A percentile compares a stretch with the other conserved stretches of the same genome.
These are phyloP conservation scores for Colletotrichum viniferum DNA, from an alignment of 2,329 filamentous ascomycete genomes.

Conservation along the genomic window DNA sequence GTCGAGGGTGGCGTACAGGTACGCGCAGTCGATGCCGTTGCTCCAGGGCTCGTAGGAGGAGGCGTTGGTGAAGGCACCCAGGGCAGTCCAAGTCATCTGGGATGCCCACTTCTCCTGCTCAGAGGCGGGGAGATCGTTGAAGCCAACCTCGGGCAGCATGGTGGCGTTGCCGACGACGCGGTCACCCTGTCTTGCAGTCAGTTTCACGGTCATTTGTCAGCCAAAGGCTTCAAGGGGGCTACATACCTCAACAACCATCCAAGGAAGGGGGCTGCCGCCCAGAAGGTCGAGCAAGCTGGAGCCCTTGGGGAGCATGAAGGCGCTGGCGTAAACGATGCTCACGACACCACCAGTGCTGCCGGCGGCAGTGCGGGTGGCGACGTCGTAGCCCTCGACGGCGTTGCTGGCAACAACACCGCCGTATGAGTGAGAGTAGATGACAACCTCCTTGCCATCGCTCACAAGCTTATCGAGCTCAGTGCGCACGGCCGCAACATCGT, in stretches of 20 bases:
- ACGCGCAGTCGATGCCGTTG: constrained; percentile 29
- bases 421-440: constrained; percentile 48
- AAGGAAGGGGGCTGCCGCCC: constrained; percentile 26
- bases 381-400: constrained; percentile 39
- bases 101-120: constrained; percentile 14
- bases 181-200: background rate
- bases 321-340: constrained; percentile 37
- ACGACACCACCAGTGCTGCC: constrained; percentile 42
- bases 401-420: constrained; percentile 43
- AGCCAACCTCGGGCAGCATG: constrained; percentile 17
- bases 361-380: constrained; percentile 32
- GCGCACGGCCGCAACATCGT: constrained; percentile 38
- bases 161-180: constrained; percentile 11
- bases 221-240: rapidly evolving
- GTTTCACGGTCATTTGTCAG: too few species aligned
- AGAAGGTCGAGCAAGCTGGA: constrained; percentile 29
- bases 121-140: constrained; percentile 16
- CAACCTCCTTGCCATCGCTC: constrained; percentile 40
- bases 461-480: constrained; percentile 29
- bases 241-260: constrained; percentile 31
- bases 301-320: constrained; percentile 34
- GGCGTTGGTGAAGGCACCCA: constrained; percentile 6
- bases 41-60: constrained; percentile 31
- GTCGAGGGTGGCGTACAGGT: constrained; percentile 28
- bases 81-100: constrained; percentile 18